Percentiles rank a stretch among this genome's conserved stretches.
Conservation (phyloP, 2,329 filamentous ascomycete species). For the Aspergillaceae sp. region DNA sequence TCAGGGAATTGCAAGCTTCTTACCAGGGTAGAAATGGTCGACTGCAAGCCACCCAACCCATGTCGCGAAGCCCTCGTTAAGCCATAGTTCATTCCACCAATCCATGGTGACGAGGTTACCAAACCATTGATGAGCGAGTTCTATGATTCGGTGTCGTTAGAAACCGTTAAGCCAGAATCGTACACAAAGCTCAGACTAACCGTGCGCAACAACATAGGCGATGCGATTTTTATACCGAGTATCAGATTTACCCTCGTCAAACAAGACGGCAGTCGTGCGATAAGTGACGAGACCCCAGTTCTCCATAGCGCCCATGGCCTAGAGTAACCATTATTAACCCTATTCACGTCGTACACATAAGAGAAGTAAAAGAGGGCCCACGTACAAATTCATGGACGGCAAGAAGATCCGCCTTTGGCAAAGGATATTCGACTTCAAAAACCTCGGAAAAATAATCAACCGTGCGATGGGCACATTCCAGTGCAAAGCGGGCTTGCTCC, state of each 20-base stretch:
- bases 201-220: conserved; percentile 93
- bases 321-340: not conserved
- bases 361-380: conserved; percentile 8
- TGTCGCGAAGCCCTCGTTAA: conserved; percentile 94
- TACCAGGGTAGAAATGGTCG: conserved; percentile 76
- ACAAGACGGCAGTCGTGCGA: conserved; percentile 89
- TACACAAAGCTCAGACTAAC: conserved; percentile 19
- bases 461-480: conserved; percentile 84
- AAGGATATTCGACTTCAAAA: conserved; percentile 85
- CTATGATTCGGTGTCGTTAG: conserved; percentile 29
- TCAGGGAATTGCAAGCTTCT: conserved; percentile 5
- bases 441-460: conserved; percentile 95
- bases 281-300: conserved; percentile 97
- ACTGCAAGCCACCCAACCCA: conserved; percentile 96
- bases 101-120: conserved; percentile 94
- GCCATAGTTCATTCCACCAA: conserved; percentile 91
- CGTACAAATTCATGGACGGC: conserved; percentile 87
- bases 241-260: conserved; percentile 86
- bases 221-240: conserved; percentile 85
- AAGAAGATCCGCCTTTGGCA: conserved; percentile 84
- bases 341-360: not conserved
- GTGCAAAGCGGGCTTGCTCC: conserved; percentile 79
- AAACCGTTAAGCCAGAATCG: not conserved
- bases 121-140: conserved; percentile 94
- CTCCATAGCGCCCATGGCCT: conserved; percentile 69